phyloP scores from a whole-genome alignment of 768 basidiomycete genomes.

The Mycena crocata region DNA sequence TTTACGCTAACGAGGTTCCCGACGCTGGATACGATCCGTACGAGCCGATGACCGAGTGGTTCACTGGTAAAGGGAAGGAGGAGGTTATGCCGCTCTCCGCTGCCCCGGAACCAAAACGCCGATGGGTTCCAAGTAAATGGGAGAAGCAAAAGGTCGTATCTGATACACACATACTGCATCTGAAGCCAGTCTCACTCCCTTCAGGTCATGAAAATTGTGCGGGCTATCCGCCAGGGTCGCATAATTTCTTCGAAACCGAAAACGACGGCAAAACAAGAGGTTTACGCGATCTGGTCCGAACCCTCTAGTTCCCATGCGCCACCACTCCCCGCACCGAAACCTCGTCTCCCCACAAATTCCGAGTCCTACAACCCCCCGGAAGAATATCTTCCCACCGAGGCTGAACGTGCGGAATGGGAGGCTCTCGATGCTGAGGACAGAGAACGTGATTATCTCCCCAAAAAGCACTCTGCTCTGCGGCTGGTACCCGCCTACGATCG shows the following conservation, averaged over 20 bases:
- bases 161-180: background rate
- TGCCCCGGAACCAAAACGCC: slow-evolving; percentile 94
- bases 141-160: slow-evolving; percentile 93
- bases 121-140: slow-evolving; percentile 99
- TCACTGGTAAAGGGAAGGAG: slow-evolving; percentile 95
- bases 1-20: slow-evolving; percentile 93
- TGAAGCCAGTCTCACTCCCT: background rate
- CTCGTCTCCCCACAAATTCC: slow-evolving; percentile 87
- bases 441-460: slow-evolving; percentile 88
- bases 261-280: slow-evolving; percentile 72
- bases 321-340: slow-evolving; percentile 93
- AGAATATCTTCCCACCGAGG: slow-evolving; percentile 91
- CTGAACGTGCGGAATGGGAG: slow-evolving; percentile 88
- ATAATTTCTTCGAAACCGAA: slow-evolving; percentile 92
- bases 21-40: slow-evolving; percentile 93
- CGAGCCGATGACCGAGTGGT: slow-evolving; percentile 95
- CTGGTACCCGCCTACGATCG: slow-evolving; percentile 92
- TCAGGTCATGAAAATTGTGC: slow-evolving; percentile 99
- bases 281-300: slow-evolving; percentile 93
- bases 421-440: slow-evolving; percentile 88
- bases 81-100: slow-evolving; percentile 93
- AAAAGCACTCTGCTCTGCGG: slow-evolving; percentile 86
- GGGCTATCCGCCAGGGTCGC: slow-evolving; percentile 95
- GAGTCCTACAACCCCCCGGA: slow-evolving; percentile 99
- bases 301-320: slow-evolving; percentile 80